Evolutionary conservation across 371 early-diverging fungal genomes (phyloP), one percentile per base, ranked within the genome.

Genomic region (Apophysomyces elegans): DNA sequence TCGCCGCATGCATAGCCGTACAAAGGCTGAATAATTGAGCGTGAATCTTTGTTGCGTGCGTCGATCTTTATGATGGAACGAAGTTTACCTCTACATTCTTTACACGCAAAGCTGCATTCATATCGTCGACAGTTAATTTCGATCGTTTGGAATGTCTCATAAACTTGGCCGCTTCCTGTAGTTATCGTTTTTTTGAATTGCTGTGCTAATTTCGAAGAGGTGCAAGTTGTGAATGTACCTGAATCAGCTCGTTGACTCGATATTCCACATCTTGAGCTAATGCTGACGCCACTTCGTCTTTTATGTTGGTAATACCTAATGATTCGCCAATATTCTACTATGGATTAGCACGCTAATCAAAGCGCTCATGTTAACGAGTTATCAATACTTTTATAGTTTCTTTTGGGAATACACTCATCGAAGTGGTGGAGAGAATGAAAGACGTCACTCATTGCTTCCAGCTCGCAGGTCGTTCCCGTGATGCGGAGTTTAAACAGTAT

Each of bases 201-300:
- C 32, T 26, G 32, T 26, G 1, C 32, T 26, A 12, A 16, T 35
- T 54, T 39, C 11, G 8, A 16, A 4, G 16, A 36, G 3, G 16
- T 46, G 5, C 43, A 50, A 21, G 14, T 61, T 5, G 16, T 14
- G 16, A 43, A 43, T 56, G 60, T 79, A 91, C 93, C 80, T 93
- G 94, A 57, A 99, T 92, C 41, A 99, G 86, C 77, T 99, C 98
- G 72, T 98, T 93, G 43, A 99, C 76, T 47, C 99, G 86, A 76
- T 97, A 98, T 78, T 99, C 99, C 32, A 97, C 93, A 78, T 99
- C 99, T 68, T 96, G 95, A 4, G 97, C 88, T 61, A 99, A 79
- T 4, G 95, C 92, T 12, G 85, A 66, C 5, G 97, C 90, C 5
- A 95, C 95, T 67, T 95, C 95, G 65, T 96, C 96, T 73, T 96